Evolutionary conservation across 2,329 filamentous ascomycete genomes (phyloP), one percentile per base, ranked within the genome.

Genomic region (Penicillium sp.): DNA sequence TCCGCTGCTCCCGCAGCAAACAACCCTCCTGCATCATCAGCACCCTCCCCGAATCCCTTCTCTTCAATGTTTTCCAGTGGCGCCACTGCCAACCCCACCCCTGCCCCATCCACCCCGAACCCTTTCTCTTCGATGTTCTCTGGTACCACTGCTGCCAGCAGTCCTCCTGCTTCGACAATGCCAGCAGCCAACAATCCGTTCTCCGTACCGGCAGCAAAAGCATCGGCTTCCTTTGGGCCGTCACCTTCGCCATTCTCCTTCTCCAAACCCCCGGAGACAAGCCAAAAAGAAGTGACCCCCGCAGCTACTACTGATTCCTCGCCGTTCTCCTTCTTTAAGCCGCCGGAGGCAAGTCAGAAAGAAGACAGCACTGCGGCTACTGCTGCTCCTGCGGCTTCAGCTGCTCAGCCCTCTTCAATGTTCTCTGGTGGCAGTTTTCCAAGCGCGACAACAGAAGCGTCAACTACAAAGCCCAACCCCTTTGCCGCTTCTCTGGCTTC

Each of bases 281-380:
- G 20, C 4, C 16, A 24, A 20, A 53, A 46, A 14, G 33, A 39
- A n/a, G n/a, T n/a, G n/a, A n/a, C n/a, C n/a, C n/a, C n/a, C n/a
- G n/a, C n/a, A n/a, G n/a, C n/a, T n/a, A n/a, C n/a, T n/a, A n/a
- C n/a, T n/a, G n/a, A n/a, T n/a, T n/a, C n/a, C n/a, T 33, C 31
- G 9, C 2, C 33, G 14, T 33, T 44, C n/a, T 42, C 57, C 10
- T 59, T 59, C 27, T 18, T 46, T 8, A 49, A 56, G 9, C 31
- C 46, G n/a, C 7, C 46, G 4, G 30, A 35, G 20, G 13, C 41
- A 31, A 25, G 5, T 14, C 24, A 16, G n/a, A 44, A 38, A 20
- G 25, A 31, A 35, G n/a, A 35, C 2, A 16, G 5, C n/a, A 22
- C 47, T 1, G 16, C 47, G 13, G 24, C 11, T 27, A 18, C 22